Evolutionary conservation across 2,329 filamentous ascomycete genomes (phyloP), one percentile per base, ranked within the genome.

Genomic region (Dissoconium aciculare): DNA sequence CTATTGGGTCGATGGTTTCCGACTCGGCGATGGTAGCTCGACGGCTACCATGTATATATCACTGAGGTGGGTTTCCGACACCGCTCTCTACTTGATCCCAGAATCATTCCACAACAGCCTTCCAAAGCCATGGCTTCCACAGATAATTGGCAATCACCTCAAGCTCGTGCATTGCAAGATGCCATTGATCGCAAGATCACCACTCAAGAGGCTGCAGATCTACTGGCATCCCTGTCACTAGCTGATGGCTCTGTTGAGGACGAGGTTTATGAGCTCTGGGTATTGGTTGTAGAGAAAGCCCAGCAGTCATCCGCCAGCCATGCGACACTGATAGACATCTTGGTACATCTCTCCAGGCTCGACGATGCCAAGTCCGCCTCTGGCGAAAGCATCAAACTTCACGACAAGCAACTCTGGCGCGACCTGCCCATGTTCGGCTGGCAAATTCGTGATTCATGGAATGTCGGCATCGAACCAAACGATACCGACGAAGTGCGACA

Each of bases 401-500:
- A 48, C 23, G 41, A 34, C 12, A 40, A 41, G 35, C 36, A 28
- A 2, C 37, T 51, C 2, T 51, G 48, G 48, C 34, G 29, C 27
- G 48, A 51, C 11, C 32, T 51, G 15, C 48, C 48, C 4, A 31
- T 44, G 5, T 45, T 52, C 21, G 48, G 49, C 3, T 43, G 44
- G 33, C 27, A 43, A 33, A 38, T 50, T 34, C 42, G 49, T 21
- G 48, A 52, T 30, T 42, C 41, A 2, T 52, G 48, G 49, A 49
- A 51, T n/a, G 8, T 8, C 19, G 8, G 8, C 8, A n/a, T 23
- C 8, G 8, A 8, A n/a, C 19, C 19, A n/a, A 8, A n/a, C 19
- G 19, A 8, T 8, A 23, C 8, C 19, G 19, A 8, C 19, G 19
- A 23, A n/a, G n/a, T n/a, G 8, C 19, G n/a, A n/a, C 19, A 23